A percentile compares a stretch with the other conserved stretches of the same genome.
phyloP scores from a whole-genome alignment of 176 grass and related monocot species.

The Juncus effusus region DNA sequence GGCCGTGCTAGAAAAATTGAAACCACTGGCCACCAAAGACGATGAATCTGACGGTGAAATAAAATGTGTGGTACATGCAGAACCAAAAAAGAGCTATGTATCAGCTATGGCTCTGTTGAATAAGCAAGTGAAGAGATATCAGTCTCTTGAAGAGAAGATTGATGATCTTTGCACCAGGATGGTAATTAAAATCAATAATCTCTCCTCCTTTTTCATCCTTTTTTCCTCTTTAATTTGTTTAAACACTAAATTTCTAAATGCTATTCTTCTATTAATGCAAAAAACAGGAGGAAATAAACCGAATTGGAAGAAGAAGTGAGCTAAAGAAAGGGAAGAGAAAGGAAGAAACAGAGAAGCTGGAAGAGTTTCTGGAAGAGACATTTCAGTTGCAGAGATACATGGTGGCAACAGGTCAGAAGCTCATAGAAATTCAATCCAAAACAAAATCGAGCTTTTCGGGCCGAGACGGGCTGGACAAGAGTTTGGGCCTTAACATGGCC shows the following conservation, averaged over 20 bases:
- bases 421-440: slow-evolving; percentile 63
- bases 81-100: slow-evolving; percentile 46
- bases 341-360: slow-evolving; percentile 39
- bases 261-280: background rate
- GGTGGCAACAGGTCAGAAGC: slow-evolving; percentile 82
- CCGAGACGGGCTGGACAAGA: slow-evolving; percentile 1
- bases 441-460: slow-evolving; percentile 34
- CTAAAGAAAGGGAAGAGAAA: slow-evolving; percentile 25
- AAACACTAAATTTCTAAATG: background rate
- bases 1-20: slow-evolving; percentile 51
- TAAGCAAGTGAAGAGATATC: slow-evolving; percentile 75
- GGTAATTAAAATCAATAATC: slow-evolving; percentile 27
- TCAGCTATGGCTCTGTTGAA: slow-evolving; percentile 46
- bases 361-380: slow-evolving; percentile 64
- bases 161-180: slow-evolving; percentile 61
- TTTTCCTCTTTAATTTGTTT: background rate
- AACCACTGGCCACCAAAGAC: background rate
- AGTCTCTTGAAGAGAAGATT: slow-evolving; percentile 82
- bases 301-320: slow-evolving; percentile 38
- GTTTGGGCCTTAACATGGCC: slow-evolving; percentile 42
- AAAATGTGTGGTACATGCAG: background rate
- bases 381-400: slow-evolving; percentile 75
- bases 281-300: slow-evolving; percentile 48
- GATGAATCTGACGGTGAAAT: slow-evolving; percentile 25
- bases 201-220: background rate